These are phyloP conservation scores for Ramalina peruviana DNA, from an alignment of 495 filamentous ascomycete species.

Conservation along the genomic window DNA sequence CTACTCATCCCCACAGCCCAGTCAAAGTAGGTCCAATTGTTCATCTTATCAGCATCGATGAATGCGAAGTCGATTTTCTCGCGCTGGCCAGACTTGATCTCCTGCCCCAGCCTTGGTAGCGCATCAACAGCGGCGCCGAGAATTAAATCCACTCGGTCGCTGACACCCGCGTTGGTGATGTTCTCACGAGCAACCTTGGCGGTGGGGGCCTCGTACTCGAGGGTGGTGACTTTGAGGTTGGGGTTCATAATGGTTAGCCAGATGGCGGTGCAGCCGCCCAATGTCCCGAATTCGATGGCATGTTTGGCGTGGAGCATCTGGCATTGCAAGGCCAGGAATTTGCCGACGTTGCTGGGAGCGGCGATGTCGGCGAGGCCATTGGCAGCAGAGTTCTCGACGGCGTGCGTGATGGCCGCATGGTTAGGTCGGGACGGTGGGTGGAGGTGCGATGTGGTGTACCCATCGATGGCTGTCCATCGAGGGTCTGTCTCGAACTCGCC, in stretches of 20 bases:
- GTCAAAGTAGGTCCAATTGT: constrained; percentile 35
- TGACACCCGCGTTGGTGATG: constrained; percentile 17
- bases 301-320: constrained; percentile 22
- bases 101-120: constrained; percentile 24
- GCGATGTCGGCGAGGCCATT: constrained; percentile 21
- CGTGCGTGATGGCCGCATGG: background rate
- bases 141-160: constrained; percentile 25
- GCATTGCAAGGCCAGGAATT: constrained; percentile 29
- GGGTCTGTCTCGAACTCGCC: background rate
- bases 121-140: constrained; percentile 32
- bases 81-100: constrained; percentile 9
- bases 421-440: constrained; percentile 3
- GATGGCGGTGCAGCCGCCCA: constrained; percentile 39
- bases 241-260: constrained; percentile 31
- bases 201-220: constrained; percentile 29
- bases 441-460: constrained; percentile 7
- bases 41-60: constrained; percentile 37
- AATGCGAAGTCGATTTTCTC: constrained; percentile 34
- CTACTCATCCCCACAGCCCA: constrained; percentile 27
- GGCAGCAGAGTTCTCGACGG: background rate
- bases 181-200: constrained; percentile 31
- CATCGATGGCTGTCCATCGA: constrained; percentile 8
- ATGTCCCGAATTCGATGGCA: constrained; percentile 38
- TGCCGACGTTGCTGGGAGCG: constrained; percentile 25
- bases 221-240: constrained; percentile 25